These are phyloP conservation scores for Achaetomiella virescens DNA, from an alignment of 495 filamentous ascomycete species.

Conservation along the genomic window DNA sequence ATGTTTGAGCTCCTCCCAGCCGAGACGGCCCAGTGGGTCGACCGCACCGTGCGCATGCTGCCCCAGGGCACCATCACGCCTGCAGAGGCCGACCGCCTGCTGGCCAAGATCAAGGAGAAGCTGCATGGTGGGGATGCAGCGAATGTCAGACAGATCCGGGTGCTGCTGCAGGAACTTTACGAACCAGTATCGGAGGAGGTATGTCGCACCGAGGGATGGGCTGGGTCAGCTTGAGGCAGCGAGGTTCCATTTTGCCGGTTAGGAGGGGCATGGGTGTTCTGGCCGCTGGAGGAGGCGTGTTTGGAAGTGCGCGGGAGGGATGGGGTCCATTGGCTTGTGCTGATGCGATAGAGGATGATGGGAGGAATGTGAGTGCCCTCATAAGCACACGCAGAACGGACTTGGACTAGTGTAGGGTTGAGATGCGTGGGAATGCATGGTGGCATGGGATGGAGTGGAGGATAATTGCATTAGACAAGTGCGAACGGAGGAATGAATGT, in stretches of 20 bases:
- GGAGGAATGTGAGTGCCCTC: too few species aligned
- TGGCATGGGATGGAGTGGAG: too few species aligned
- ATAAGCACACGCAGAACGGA: too few species aligned
- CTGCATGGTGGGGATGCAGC: slow-evolving; percentile 58
- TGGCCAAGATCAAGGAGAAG: slow-evolving; percentile 59
- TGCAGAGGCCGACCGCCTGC: slow-evolving; percentile 54
- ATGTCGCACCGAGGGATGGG: slow-evolving; percentile 90
- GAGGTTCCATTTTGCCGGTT: slow-evolving; percentile 75
- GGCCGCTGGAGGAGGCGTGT: neutral
- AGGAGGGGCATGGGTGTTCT: slow-evolving; percentile 8
- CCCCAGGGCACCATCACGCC: slow-evolving; percentile 71
- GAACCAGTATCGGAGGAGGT: slow-evolving; percentile 82
- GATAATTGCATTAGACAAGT: too few species aligned
- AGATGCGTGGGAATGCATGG: too few species aligned
- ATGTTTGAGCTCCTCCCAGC: slow-evolving; percentile 82
- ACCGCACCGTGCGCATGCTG: slow-evolving; percentile 73
- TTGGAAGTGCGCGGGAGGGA: too few species aligned
- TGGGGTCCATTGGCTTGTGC: too few species aligned
- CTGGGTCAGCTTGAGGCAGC: slow-evolving; percentile 77
- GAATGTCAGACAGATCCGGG: slow-evolving; percentile 66
- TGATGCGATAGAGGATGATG: too few species aligned
- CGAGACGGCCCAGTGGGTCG: slow-evolving; percentile 71
- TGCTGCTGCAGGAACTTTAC: slow-evolving; percentile 94
- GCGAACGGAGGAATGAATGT: neutral
- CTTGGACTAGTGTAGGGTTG: too few species aligned